Evolutionary conservation across 2,329 filamentous ascomycete species (phyloP), one percentile per base, ranked within the genome.

Genomic region (Thelonectria rubi): DNA sequence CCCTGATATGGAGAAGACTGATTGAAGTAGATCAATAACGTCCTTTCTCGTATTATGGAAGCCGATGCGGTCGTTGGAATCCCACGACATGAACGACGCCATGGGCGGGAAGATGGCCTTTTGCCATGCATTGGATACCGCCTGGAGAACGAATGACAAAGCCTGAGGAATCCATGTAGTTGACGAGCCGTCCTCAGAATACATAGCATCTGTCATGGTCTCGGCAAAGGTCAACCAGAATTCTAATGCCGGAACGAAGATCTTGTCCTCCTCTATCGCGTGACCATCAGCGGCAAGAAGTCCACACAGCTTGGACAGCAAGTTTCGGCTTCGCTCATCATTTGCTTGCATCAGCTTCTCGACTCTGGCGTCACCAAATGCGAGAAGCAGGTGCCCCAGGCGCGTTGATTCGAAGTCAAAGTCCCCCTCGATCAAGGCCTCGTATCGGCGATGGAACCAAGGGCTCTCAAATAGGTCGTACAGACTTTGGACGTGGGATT

Each of bases 181-280:
- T 5, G 79, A 76, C 5, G 76, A 73, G 4, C 77, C 77, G 21
- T 83, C 80, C n/a, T 81, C 80, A 1, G 83, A 82, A 62, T 82
- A 86, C 47, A 84, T 77, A 10, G 77, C 80, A 72, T 88, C 90
- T 62, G 82, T 85, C 80, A 88, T 82, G 12, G 86, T 85, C 75
- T 93, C 91, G 6, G 91, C 86, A 72, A 89, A 93, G 1, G 86
- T 88, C 17, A 86, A 89, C 92, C 92, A 95, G 73, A 95, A 94
- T 69, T 95, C 91, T 14, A 94, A 82, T 1, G 89, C 86, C 1
- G 88, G 86, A 1, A 91, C 85, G 57, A 92, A 93, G 11, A 93
- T 86, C 65, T 87, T 88, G 69, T 95, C 91, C 57, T 94, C 91
- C 4, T 85, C 85, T 1, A 89, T 88, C 1, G 90, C 86, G 68